Base-by-base conservation (phyloP, 352 stramenopile genomes). In the Saprolegnia diclina region DNA sequence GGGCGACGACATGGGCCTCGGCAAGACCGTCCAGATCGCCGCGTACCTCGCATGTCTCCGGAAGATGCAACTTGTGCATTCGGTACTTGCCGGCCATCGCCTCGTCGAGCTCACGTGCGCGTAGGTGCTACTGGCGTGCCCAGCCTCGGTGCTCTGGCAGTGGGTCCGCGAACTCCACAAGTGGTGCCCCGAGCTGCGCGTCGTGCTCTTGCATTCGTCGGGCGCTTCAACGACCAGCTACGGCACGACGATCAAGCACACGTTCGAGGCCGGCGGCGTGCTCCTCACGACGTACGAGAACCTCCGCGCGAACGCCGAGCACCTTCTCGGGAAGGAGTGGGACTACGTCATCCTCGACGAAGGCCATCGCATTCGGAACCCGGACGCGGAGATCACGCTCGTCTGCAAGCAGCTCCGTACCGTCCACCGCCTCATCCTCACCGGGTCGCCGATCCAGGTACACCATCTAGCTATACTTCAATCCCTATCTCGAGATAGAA, bases 261-360 rank as follows among this genome's bases (percentile, higher is more conserved):
- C 89, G 69, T 88, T 74, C 71, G 78, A 77, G 18, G 89, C 76
- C 0, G 94, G 91, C 18, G 96, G 97, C 54, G 86, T 97, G 5
- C 74, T 99, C 44, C 78, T 99, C 18, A 98, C 95, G 16, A 99
- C 97, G 18, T 99, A 99, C 76, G 95, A 99, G 72, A 97, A 92
- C 37, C 84, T 99, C 40, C 85, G 96, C 16, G 77, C 94, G 71
- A 92, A 95, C 56, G 79, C 95, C 55, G 85, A 95, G 59, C 76
- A 94, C 21, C 97, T 98, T 73, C 78, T 95, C 45, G 80, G 83
- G 32, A 81, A 97, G 50, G 79, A 93, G 65, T 99, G 96, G 96
- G 96, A 96, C 71, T 99, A 99, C 70, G 91, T 98, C 37, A 87
- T 99, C 16, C 83, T 99, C 54, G 98, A 99, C 71, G 98, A 99